phyloP scores from a whole-genome alignment of 2,329 filamentous ascomycete species.

The Ceratocystis lukuohia region DNA sequence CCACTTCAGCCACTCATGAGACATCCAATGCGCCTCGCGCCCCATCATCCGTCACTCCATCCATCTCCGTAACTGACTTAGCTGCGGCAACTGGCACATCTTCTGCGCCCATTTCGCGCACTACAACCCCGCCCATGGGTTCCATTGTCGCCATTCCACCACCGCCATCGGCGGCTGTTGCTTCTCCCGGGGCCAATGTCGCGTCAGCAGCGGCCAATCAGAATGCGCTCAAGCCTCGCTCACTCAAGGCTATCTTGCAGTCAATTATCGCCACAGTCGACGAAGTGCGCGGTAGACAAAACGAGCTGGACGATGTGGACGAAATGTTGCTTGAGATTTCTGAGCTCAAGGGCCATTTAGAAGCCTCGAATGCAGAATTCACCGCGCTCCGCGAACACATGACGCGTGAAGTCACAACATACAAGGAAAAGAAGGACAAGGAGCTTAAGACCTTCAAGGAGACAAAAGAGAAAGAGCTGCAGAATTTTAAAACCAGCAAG shows the following conservation, averaged over 20 bases:
- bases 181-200: background rate
- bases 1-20: constrained; percentile 5
- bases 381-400: constrained; percentile 16
- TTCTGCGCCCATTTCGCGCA: constrained; percentile 7
- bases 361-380: constrained; percentile 16
- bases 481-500: constrained; percentile 17
- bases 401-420: constrained; percentile 13
- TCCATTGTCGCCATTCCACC: background rate
- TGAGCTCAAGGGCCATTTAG: constrained; percentile 17
- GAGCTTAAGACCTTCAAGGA: constrained; percentile 16
- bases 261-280: constrained; percentile 17
- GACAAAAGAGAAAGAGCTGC: constrained; percentile 14
- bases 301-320: constrained; percentile 11
- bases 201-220: background rate
- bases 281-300: constrained; percentile 13
- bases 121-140: constrained; percentile 12
- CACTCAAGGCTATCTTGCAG: constrained; percentile 14
- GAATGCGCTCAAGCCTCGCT: background rate
- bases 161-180: background rate
- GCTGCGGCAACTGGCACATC: background rate
- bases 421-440: constrained; percentile 18
- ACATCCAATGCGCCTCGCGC: constrained; percentile 7
- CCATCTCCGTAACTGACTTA: constrained; percentile 13
- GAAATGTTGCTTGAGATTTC: constrained; percentile 18
- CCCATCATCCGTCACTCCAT: constrained; percentile 10